Percentiles rank a stretch among this genome's conserved stretches.
These are phyloP conservation scores for Somion occarium DNA, from an alignment of 1,284 basidiomycete species.

Conservation along the genomic window DNA sequence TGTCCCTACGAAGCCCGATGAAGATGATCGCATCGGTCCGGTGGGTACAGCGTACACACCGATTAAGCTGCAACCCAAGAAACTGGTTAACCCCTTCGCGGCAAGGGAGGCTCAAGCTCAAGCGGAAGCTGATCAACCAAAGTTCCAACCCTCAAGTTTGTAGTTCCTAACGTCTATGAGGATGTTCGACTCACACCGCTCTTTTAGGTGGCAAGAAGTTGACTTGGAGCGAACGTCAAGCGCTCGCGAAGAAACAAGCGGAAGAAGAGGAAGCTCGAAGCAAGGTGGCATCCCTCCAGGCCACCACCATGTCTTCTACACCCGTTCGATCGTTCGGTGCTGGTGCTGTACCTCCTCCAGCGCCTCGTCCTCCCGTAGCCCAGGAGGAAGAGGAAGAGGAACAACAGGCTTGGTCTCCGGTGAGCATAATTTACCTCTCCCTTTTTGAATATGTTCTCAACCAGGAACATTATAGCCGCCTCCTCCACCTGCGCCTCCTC, in stretches of 20 bases:
- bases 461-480: slow-evolving; percentile 24
- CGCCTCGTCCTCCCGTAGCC: slow-evolving; percentile 7
- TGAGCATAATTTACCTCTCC: slow-evolving; percentile 17
- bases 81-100: slow-evolving; percentile 80
- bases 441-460: neutral
- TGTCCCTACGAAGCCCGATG: slow-evolving; percentile 58
- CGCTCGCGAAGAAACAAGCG: slow-evolving; percentile 76
- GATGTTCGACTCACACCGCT: neutral
- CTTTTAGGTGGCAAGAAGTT: slow-evolving; percentile 56
- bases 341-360: neutral
- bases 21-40: slow-evolving; percentile 78
- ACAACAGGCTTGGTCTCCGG: slow-evolving; percentile 26
- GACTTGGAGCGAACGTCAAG: slow-evolving; percentile 90
- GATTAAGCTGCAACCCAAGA: slow-evolving; percentile 82
- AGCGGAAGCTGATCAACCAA: slow-evolving; percentile 22
- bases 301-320: slow-evolving; percentile 26
- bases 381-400: slow-evolving; percentile 32
- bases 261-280: slow-evolving; percentile 79
- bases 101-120: slow-evolving; percentile 46
- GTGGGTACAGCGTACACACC: slow-evolving; percentile 87
- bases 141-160: slow-evolving; percentile 13
- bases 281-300: slow-evolving; percentile 41
- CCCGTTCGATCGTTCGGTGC: slow-evolving; percentile 14
- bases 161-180: neutral
- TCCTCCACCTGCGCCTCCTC: slow-evolving; percentile 31